Evolutionary conservation across 2,329 filamentous ascomycete genomes (phyloP).

Genomic region (Fusarium luffae): DNA sequence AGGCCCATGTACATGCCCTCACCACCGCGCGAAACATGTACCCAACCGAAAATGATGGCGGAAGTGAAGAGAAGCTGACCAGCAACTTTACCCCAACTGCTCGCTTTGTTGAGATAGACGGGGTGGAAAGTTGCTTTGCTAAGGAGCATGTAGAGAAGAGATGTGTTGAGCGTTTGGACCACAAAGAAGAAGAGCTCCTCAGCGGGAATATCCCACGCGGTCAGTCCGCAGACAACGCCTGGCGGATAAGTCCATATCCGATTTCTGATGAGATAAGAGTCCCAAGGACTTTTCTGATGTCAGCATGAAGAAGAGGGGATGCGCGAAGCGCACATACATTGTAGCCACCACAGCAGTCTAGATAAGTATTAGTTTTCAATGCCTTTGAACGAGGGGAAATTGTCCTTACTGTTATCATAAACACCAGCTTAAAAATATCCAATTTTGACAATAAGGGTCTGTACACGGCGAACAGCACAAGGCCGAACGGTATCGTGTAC

Average conservation of each 20-base stretch:
- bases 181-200: slow-evolving; percentile 84
- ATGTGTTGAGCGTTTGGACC: slow-evolving; percentile 79
- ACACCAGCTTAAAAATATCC: slow-evolving; percentile 32
- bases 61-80: slow-evolving; percentile 63
- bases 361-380: not conserved
- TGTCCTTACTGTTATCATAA: slow-evolving; percentile 30
- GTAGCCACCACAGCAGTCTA: slow-evolving; percentile 70
- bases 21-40: slow-evolving; percentile 58
- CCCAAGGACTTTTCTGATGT: slow-evolving; percentile 67
- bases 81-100: slow-evolving; percentile 47
- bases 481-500: slow-evolving; percentile 39
- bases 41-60: slow-evolving; percentile 57
- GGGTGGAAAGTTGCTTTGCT: slow-evolving; percentile 71
- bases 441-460: slow-evolving; percentile 33
- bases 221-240: slow-evolving; percentile 71
- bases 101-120: slow-evolving; percentile 53
- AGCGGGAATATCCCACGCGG: slow-evolving; percentile 71
- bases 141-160: slow-evolving; percentile 73
- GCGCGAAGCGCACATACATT: slow-evolving; percentile 49
- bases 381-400: accelerated
- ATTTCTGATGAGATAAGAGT: slow-evolving; percentile 76
- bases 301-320: not conserved
- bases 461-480: slow-evolving; percentile 23
- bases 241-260: slow-evolving; percentile 78
- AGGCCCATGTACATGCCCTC: slow-evolving; percentile 74